Evolutionary conservation across 352 stramenopile genomes (phyloP), one percentile per base, ranked within the genome.

Genomic region (Stephanocyclus meneghinianus): DNA sequence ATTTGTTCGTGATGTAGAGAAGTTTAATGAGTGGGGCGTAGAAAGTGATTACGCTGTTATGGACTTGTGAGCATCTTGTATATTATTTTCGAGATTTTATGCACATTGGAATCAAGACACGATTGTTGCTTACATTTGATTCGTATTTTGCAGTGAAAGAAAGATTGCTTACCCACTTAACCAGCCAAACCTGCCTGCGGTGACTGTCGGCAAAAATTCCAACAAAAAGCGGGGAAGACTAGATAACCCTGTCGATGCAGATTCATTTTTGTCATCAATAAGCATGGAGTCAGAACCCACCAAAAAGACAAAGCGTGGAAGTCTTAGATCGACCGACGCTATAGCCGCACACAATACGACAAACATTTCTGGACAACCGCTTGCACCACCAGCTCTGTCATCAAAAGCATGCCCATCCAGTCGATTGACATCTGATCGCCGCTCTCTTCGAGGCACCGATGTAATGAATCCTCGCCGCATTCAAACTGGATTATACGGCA

Each of bases 391-490:
- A 40, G 35, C 35, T 40, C 35, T 40, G 35, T 40, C 35, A 40
- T 9, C 35, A 21, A 42, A 66, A 51, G 37, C 10, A 10, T 51
- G 32, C 13, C 1, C 13, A 51, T 18, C 32, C 16, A 32, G 21
- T 30, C 76, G 76, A n/a, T 59, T 21, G 32, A 71, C 40, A 21
- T 83, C 76, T 15, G 76, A 83, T 51, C 76, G 76, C 18, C 68
- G 76, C 35, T 18, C 16, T 18, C 26, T 32, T 15, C 3, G 13
- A 16, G 48, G 13, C 13, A 18, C 15, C 16, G 68, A 61, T 44
- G 57, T 65, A 44, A 88, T 92, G 71, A 82, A 89, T n/a, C 81
- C 81, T 16, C 74, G 73, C 13, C 53, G 55, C 10, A 87, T 93
- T 48, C 69, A 87, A 16, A 91, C 86, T 1, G 88, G 86, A 11